Percentiles rank a stretch among this genome's conserved stretches.
These are phyloP conservation scores for Kokia cookei DNA, from an alignment of 441 rosid genomes.

Conservation along the genomic window DNA sequence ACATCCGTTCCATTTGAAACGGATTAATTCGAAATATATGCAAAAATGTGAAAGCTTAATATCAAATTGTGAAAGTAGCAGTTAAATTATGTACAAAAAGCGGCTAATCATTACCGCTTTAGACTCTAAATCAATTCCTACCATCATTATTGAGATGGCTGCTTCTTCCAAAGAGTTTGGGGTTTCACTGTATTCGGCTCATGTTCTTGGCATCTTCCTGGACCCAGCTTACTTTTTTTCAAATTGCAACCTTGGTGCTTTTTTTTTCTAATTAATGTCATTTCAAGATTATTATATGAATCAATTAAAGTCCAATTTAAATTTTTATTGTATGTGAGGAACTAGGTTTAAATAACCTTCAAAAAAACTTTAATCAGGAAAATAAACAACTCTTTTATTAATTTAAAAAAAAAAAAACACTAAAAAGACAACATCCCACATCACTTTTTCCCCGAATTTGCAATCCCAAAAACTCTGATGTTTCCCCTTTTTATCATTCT, in stretches of 20 bases:
- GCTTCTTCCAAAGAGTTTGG: neutral
- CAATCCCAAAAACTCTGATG: neutral
- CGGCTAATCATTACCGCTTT: neutral
- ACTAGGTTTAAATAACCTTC: neutral
- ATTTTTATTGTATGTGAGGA: neutral
- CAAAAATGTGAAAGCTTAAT: neutral
- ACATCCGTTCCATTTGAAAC: too few relatives aligned
- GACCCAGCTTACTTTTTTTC: neutral
- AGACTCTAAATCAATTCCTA: neutral
- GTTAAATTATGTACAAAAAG: neutral
- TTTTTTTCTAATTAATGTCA: too few relatives aligned
- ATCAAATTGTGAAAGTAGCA: neutral
- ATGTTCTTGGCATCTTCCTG: neutral
- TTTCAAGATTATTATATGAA: neutral
- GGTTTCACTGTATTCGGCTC: neutral
- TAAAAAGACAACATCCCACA: neutral
- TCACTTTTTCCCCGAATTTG: neutral
- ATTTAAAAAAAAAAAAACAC: too few relatives aligned
- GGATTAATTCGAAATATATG: fast-evolving
- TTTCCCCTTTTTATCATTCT: neutral
- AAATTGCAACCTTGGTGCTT: neutral
- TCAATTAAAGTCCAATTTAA: too few relatives aligned
- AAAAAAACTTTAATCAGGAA: too few relatives aligned
- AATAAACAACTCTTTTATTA: too few relatives aligned
- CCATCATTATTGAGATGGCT: neutral